A percentile compares a stretch with the other conserved stretches of the same genome.
These are phyloP conservation scores for Malassezia caprae DNA, from an alignment of 1,284 basidiomycete species.

Conservation along the genomic window DNA sequence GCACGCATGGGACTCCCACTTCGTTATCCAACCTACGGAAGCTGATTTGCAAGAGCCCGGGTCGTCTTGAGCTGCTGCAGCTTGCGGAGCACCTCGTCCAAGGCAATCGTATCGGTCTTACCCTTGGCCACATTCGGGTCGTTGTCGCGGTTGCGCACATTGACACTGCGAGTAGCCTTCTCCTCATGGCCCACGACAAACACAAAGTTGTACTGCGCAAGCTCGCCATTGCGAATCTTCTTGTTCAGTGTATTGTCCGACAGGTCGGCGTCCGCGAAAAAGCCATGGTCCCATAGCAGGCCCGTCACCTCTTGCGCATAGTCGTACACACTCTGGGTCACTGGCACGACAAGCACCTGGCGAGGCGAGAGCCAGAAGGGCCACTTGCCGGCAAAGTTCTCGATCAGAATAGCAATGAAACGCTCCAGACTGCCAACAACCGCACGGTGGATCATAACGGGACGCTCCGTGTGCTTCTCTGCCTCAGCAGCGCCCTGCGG, in stretches of 20 bases:
- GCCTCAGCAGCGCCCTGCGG: slow-evolving; percentile 49
- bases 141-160: slow-evolving; percentile 65
- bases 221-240: slow-evolving; percentile 60
- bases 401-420: slow-evolving; percentile 93
- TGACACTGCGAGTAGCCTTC: slow-evolving; percentile 71
- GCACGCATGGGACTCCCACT: not conserved
- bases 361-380: slow-evolving; percentile 97
- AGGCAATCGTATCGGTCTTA: slow-evolving; percentile 39
- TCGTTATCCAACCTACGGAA: slow-evolving; percentile 12
- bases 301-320: slow-evolving; percentile 74
- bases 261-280: slow-evolving; percentile 86
- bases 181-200: slow-evolving; percentile 93
- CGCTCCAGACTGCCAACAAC: slow-evolving; percentile 88
- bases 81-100: slow-evolving; percentile 27
- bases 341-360: slow-evolving; percentile 87
- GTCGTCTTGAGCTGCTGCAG: slow-evolving; percentile 31
- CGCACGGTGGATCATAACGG: slow-evolving; percentile 97
- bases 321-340: slow-evolving; percentile 71
- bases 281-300: slow-evolving; percentile 60
- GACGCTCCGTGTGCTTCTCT: slow-evolving; percentile 56
- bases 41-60: slow-evolving; percentile 31
- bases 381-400: slow-evolving; percentile 97
- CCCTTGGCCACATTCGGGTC: slow-evolving; percentile 30
- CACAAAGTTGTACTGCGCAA: slow-evolving; percentile 74
- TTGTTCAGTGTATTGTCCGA: slow-evolving; percentile 85